These are phyloP conservation scores for Aspergillus unguis DNA, from an alignment of 2,329 filamentous ascomycete genomes.

Conservation along the genomic window DNA sequence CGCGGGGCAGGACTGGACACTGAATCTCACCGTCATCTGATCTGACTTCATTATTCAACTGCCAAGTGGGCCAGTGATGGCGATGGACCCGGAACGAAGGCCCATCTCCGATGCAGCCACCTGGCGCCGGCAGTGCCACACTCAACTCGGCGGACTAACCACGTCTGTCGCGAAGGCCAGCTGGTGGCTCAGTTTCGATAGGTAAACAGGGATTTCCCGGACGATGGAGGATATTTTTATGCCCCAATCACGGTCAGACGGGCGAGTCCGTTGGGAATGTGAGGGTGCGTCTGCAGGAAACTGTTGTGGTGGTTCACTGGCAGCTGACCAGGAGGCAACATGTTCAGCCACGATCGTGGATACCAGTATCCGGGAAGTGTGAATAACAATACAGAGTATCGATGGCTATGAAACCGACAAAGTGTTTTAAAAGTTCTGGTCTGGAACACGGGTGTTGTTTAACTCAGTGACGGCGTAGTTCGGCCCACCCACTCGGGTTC, in stretches of 20 bases:
- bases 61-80: neutral
- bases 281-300: neutral
- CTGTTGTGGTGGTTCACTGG: neutral
- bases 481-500: conserved; percentile 10
- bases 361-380: no score
- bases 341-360: no score
- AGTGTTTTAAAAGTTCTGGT: conserved; percentile 3
- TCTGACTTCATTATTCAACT: conserved; percentile 2
- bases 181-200: conserved; percentile 7
- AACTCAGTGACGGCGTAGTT: conserved; percentile 13
- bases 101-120: conserved; percentile 23
- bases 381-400: neutral
- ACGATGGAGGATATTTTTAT: conserved; percentile 1
- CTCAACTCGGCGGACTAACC: conserved; percentile 9
- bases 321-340: conserved; percentile 11
- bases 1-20: neutral
- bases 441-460: conserved; percentile 16
- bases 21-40: conserved; percentile 15
- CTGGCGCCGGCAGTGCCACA: conserved; percentile 19
- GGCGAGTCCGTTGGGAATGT: no score
- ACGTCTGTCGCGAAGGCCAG: neutral
- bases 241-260: neutral
- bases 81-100: conserved; percentile 21
- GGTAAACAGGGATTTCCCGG: neutral
- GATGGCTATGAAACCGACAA: neutral